These are phyloP conservation scores for Eucalyptus melliodora DNA, from an alignment of 345 rosid species.

Conservation along the genomic window DNA sequence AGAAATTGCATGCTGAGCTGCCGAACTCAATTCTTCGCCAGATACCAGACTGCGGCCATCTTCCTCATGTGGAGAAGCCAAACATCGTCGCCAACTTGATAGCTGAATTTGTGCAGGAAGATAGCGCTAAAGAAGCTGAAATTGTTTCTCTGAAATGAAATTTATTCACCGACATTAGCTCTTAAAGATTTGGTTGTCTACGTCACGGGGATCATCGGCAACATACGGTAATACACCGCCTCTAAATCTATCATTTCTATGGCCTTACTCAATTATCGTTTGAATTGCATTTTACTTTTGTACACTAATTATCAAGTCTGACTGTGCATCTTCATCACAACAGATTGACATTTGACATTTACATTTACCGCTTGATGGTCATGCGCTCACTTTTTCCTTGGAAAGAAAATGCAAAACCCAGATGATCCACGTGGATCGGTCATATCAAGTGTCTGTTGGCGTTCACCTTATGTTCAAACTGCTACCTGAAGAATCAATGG, in stretches of 20 bases:
- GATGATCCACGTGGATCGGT: not conserved
- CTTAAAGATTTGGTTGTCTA: not conserved
- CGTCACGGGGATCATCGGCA: not conserved
- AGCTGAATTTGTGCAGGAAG: conserved; percentile 40
- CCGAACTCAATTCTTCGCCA: conserved; percentile 47
- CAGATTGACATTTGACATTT: not conserved
- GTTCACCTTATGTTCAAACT: not conserved
- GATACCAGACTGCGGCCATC: conserved; percentile 79
- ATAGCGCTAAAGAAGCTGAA: conserved; percentile 12
- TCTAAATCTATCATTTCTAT: not conserved
- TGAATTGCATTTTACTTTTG: not conserved
- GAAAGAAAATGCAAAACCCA: not conserved
- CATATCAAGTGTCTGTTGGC: not conserved
- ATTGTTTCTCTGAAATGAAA: conserved; percentile 3
- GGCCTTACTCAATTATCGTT: not conserved
- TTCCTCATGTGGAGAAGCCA: conserved; percentile 87
- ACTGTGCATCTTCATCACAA: not conserved
- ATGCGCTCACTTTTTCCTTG: not conserved
- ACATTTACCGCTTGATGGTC: not conserved
- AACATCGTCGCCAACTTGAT: conserved; percentile 41
- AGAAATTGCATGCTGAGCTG: conserved; percentile 68
- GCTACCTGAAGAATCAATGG: not conserved
- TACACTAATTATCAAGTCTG: not conserved
- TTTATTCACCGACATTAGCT: not conserved
- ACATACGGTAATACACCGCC: not conserved